Evolutionary conservation across 768 basidiomycete species (phyloP).

Genomic region (Crepidotus variabilis): DNA sequence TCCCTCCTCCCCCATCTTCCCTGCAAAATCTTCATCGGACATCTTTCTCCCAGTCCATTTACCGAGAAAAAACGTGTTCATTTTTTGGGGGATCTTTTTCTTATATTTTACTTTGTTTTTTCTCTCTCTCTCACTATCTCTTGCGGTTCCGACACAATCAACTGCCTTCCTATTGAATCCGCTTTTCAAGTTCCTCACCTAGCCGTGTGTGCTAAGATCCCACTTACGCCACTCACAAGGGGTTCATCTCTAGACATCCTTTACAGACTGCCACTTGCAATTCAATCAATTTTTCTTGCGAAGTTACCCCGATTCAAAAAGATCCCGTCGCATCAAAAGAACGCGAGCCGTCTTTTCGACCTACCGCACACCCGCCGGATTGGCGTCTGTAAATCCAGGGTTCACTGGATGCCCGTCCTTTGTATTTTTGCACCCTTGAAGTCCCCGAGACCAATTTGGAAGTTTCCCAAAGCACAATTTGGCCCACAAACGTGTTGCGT

Average conservation of each 20-base stretch:
- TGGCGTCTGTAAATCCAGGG: not conserved
- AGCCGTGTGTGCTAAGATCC: not conserved
- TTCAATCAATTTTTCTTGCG: not conserved
- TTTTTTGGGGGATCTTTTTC: not conserved
- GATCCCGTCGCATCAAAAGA: not conserved
- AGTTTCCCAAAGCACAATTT: not conserved
- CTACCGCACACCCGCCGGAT: not conserved
- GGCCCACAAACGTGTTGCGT: not conserved
- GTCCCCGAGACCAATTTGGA: not conserved
- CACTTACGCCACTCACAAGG: not conserved
- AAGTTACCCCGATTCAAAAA: not conserved
- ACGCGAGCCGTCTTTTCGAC: not conserved
- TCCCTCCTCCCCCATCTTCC: slow-evolving; percentile 4
- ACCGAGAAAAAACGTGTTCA: not conserved
- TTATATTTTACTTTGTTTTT: not conserved
- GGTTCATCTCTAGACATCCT: not conserved
- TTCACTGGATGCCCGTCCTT: not conserved
- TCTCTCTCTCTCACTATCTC: not conserved
- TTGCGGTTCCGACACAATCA: too few relatives aligned
- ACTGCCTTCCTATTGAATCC: too few relatives aligned
- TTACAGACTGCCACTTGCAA: not conserved
- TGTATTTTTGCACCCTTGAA: not conserved
- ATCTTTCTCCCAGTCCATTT: not conserved
- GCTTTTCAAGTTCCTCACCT: too few relatives aligned
- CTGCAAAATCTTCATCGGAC: not conserved